phyloP scores from a whole-genome alignment of 208 protist species.

The Acanthamoeba castellanii region DNA sequence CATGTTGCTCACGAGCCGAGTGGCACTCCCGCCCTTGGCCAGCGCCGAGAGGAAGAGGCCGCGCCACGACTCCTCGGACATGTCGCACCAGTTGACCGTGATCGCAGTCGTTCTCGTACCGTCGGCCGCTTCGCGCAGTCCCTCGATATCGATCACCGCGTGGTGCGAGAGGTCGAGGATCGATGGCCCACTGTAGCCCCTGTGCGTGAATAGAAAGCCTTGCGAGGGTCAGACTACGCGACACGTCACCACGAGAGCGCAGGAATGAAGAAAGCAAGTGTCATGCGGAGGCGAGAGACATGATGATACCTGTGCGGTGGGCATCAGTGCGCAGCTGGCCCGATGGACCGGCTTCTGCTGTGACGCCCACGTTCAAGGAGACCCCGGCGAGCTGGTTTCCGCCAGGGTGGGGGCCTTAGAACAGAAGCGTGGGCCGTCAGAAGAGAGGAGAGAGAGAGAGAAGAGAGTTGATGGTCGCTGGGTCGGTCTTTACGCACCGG shows the following conservation, averaged over 20 bases:
- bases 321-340: not conserved
- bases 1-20: conserved; percentile 34
- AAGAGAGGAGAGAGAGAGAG: not conserved
- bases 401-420: not conserved
- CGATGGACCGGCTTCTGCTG: not conserved
- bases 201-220: conserved; percentile 77
- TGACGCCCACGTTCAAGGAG: conserved; percentile 39
- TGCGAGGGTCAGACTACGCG: not conserved
- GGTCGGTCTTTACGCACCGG: not conserved
- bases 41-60: not conserved
- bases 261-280: not conserved
- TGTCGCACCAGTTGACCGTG: conserved; percentile 56
- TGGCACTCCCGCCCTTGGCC: not conserved
- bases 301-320: conserved; percentile 20
- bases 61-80: not conserved
- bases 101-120: not conserved
- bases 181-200: conserved; percentile 73
- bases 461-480: not conserved
- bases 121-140: not conserved
- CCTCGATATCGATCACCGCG: conserved; percentile 1
- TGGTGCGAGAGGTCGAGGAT: conserved; percentile 75
- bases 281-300: too few species aligned
- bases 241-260: not conserved
- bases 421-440: not conserved
- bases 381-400: not conserved